phyloP scores from a whole-genome alignment of 2,329 filamentous ascomycete species.

The Epichloe gansuensis region DNA sequence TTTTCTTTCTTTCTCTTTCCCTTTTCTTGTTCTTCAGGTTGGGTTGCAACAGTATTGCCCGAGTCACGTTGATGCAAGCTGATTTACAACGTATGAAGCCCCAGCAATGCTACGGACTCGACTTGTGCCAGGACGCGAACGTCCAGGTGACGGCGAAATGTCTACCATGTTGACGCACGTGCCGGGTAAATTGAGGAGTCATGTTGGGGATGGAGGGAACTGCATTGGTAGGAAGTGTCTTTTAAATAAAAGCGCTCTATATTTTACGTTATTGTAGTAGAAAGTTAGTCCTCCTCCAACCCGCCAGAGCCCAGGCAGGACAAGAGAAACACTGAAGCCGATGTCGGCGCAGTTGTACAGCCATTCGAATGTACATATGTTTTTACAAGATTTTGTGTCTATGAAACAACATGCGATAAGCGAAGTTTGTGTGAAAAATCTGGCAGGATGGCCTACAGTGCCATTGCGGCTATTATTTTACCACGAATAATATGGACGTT shows the following conservation, averaged over 20 bases:
- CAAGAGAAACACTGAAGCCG: not conserved
- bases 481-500: slow-evolving; percentile 88
- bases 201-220: not conserved
- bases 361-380: slow-evolving; percentile 25
- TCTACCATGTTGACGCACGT: not conserved
- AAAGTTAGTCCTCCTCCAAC: not conserved
- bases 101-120: not conserved
- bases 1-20: not conserved
- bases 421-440: not conserved
- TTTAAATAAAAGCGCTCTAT: not conserved
- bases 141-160: not conserved
- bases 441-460: not conserved
- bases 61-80: not conserved
- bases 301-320: not conserved
- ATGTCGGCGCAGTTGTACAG: slow-evolving; percentile 14
- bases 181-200: not conserved
- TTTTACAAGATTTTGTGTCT: slow-evolving; percentile 14
- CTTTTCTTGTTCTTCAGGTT: not conserved
- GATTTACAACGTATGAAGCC: not conserved
- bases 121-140: not conserved
- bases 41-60: not conserved
- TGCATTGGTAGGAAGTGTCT: not conserved
- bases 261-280: slow-evolving; percentile 1
- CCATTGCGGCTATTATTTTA: slow-evolving; percentile 29
- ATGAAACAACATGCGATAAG: not conserved